A percentile compares a stretch with the other conserved stretches of the same genome.
Conservation (phyloP, 768 basidiomycete species). For the Infundibulicybe gibba region DNA sequence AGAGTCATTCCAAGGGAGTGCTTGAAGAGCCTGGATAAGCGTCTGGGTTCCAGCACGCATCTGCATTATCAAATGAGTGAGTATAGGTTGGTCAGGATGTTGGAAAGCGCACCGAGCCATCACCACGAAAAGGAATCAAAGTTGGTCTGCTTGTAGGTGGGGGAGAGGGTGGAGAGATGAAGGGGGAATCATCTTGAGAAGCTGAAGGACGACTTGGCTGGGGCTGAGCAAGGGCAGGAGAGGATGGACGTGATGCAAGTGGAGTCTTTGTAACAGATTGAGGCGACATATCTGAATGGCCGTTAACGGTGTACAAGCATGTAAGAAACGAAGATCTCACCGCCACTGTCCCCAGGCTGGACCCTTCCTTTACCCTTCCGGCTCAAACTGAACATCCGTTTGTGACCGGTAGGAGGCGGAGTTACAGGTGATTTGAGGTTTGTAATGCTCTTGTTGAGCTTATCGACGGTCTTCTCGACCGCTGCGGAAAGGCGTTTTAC, state of each 20-base stretch:
- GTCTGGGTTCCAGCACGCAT: slow-evolving; percentile 88
- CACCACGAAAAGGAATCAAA: slow-evolving; percentile 55
- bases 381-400: slow-evolving; percentile 53
- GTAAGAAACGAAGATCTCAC: slow-evolving; percentile 10
- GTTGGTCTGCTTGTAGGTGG: slow-evolving; percentile 36
- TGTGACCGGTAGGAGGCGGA: slow-evolving; percentile 33
- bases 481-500: slow-evolving; percentile 48
- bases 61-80: slow-evolving; percentile 32
- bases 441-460: slow-evolving; percentile 55
- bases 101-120: slow-evolving; percentile 58
- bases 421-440: slow-evolving; percentile 23
- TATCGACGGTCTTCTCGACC: slow-evolving; percentile 59
- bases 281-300: slow-evolving; percentile 15
- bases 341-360: slow-evolving; percentile 27
- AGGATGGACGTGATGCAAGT: slow-evolving; percentile 27
- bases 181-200: slow-evolving; percentile 40
- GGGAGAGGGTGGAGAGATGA: slow-evolving; percentile 74
- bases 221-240: slow-evolving; percentile 9
- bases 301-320: slow-evolving; percentile 5
- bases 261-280: slow-evolving; percentile 24
- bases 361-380: slow-evolving; percentile 49
- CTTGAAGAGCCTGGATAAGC: slow-evolving; percentile 84
- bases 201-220: neutral
- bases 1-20: slow-evolving; percentile 72
- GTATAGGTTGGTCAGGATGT: slow-evolving; percentile 6